Conservation (phyloP, 352 stramenopile species). For the Pythium dissimile region DNA sequence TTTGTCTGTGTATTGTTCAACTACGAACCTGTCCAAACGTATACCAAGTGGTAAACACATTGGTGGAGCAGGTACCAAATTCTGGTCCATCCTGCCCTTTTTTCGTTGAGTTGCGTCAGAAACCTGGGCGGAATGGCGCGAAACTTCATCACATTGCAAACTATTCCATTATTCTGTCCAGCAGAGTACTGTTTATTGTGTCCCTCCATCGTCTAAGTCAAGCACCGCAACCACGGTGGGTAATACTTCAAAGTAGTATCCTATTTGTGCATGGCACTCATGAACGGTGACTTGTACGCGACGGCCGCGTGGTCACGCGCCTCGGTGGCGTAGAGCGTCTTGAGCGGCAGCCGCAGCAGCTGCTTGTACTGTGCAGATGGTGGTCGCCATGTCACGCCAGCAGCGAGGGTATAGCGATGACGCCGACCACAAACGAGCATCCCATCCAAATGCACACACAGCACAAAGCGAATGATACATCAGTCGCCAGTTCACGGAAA, state of each 20-base stretch:
- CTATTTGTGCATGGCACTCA: slow-evolving; percentile 75
- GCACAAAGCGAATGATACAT: neutral
- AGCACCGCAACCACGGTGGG: neutral
- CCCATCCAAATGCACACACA: too few relatives aligned
- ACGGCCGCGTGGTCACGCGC: slow-evolving; percentile 32
- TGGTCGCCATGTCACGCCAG: neutral
- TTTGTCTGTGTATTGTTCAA: neutral
- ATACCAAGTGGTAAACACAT: neutral
- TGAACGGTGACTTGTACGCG: slow-evolving; percentile 71
- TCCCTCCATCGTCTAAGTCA: too few relatives aligned
- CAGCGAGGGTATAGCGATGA: neutral
- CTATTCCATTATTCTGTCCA: neutral
- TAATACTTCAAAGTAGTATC: neutral
- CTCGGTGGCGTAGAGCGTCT: slow-evolving; percentile 49
- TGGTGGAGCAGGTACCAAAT: neutral
- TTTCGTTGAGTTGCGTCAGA: slow-evolving; percentile 8
- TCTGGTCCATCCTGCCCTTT: neutral
- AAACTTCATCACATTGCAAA: neutral
- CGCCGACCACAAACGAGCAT: too few relatives aligned
- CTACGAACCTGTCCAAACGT: neutral
- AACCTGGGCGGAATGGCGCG: neutral
- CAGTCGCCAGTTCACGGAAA: neutral
- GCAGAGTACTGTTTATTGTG: neutral
- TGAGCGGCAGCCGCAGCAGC: slow-evolving; percentile 48
- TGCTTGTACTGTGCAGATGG: slow-evolving; percentile 68